Base-by-base conservation (phyloP, 805 yeast species). In the Hanseniaspora lindneri region DNA sequence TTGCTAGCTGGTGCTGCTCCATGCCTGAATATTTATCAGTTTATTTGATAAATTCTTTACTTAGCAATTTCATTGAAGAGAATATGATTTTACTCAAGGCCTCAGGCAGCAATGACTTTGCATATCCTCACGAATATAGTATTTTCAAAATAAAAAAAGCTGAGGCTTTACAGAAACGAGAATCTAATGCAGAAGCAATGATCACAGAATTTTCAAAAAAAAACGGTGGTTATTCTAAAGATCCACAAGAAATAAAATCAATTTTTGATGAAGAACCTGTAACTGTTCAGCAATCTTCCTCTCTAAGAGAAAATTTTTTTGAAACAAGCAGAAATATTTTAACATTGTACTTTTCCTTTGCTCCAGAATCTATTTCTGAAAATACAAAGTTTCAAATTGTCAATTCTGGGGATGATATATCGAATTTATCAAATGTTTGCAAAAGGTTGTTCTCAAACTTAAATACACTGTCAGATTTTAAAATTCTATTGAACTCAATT, bases 31-130 rank as follows among this genome's bases (percentile, higher is more conserved):
- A 66, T 43, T 75, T 71, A 53, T 60, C 69, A 28, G 60, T 71
- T 43, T 73, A 75, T 21, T 68, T 74, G 49, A 72, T 83, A 2
- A 80, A 87, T 54, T 83, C 95, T 2, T 64, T 86, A 16, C 57
- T 84, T 10, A 89, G 88, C 60, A 46, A 59, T 75, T 4, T 64
- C 73, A 16, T 36, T 34, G 47, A 48, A 14, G 47, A 48, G 24
- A 41, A 37, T 33, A 24, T 19, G 11, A 37, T 48, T n/a, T 17
- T 48, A n/a, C n/a, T 13, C 40, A 3, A 34, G 29, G 8, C 17
- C 41, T 9, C 27, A 23, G 11, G 11, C 29, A 27, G 11, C 29
- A 27, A 9, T 17, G 16, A n/a, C 16, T 46, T 39, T 25, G 14
- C 30, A 13, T 48, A 48, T 23, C 51, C 51, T 27, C 21, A 10